These are phyloP conservation scores for Ascocoryne sarcoides DNA, from an alignment of 2,329 filamentous ascomycete genomes.

Conservation along the genomic window DNA sequence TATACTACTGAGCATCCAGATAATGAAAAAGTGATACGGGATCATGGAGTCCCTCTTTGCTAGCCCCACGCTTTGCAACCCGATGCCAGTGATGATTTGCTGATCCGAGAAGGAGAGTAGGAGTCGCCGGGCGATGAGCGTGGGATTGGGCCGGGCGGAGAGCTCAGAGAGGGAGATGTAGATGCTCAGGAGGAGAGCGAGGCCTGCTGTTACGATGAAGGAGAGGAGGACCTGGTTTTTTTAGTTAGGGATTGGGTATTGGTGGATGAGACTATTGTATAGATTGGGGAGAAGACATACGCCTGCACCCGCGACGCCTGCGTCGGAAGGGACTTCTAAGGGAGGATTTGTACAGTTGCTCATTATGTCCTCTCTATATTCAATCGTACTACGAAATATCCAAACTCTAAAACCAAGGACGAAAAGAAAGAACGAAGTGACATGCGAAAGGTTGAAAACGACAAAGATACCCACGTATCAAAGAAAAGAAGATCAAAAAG, in stretches of 20 bases:
- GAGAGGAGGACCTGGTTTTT: slow-evolving; percentile 48
- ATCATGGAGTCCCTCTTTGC: slow-evolving; percentile 49
- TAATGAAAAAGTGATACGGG: slow-evolving; percentile 62
- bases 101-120: slow-evolving; percentile 59
- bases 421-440: background rate
- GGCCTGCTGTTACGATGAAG: slow-evolving; percentile 54
- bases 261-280: background rate
- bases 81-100: slow-evolving; percentile 60
- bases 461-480: too few species aligned
- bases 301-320: slow-evolving; percentile 48
- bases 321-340: slow-evolving; percentile 38
- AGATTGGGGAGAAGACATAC: slow-evolving; percentile 31
- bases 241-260: background rate
- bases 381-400: background rate
- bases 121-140: slow-evolving; percentile 52
- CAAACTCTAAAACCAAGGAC: background rate
- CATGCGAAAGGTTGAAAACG: background rate
- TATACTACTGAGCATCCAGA: slow-evolving; percentile 58
- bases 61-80: slow-evolving; percentile 56
- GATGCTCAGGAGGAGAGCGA: slow-evolving; percentile 46
- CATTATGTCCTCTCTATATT: background rate
- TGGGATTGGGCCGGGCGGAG: slow-evolving; percentile 32
- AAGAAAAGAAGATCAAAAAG: background rate
- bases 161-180: slow-evolving; percentile 49
- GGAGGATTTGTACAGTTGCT: slow-evolving; percentile 38